Evolutionary conservation across 805 yeast genomes (phyloP).

Genomic region (Saccharomycopsis amapae): DNA sequence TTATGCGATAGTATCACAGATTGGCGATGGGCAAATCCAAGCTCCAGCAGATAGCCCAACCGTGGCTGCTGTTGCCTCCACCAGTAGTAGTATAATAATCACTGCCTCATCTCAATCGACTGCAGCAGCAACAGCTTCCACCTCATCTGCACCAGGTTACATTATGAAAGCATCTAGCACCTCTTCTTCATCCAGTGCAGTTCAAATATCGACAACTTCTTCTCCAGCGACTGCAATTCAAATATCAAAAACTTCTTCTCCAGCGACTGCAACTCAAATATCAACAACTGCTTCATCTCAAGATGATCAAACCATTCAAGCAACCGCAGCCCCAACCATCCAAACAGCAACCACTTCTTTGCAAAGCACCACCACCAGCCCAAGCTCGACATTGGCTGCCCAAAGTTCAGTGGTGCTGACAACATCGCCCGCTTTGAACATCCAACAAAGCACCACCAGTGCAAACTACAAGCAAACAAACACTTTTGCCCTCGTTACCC

Average conservation of each 20-base stretch:
- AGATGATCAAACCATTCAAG: neutral
- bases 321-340: neutral
- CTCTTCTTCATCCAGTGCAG: neutral
- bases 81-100: neutral
- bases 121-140: constrained; percentile 3
- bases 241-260: neutral
- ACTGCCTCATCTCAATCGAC: neutral
- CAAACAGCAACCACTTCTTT: neutral
- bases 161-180: constrained; percentile 6
- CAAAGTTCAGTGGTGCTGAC: neutral
- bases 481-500: constrained; percentile 13
- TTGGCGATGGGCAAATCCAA: constrained; percentile 22
- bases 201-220: neutral
- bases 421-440: no score
- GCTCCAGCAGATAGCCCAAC: constrained; percentile 6
- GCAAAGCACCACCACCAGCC: neutral
- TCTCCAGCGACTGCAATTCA: neutral
- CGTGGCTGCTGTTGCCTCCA: neutral
- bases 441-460: no score
- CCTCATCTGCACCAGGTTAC: constrained; percentile 2
- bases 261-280: neutral
- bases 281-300: neutral
- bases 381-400: neutral
- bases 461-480: no score
- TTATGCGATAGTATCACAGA: constrained; percentile 16